Evolutionary conservation across 306 rosid species (phyloP), one percentile per base, ranked within the genome.

Genomic region (Cicer bijugum): DNA sequence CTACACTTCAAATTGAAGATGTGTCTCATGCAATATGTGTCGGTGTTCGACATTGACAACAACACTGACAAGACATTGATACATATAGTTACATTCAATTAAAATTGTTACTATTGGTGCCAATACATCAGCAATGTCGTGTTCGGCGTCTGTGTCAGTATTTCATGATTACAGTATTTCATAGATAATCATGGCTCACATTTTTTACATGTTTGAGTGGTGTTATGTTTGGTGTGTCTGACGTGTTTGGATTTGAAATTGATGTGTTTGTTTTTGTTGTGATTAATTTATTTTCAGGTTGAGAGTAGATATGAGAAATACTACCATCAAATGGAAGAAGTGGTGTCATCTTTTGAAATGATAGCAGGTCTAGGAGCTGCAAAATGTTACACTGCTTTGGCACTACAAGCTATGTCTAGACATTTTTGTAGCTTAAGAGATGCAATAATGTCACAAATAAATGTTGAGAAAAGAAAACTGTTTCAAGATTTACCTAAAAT

Each of bases 401-500:
- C 96, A 75, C 97, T 89, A 12, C 87, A 89, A 20, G 97, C 97
- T 74, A 91, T 91, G 96, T 87, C 96, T 16, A 84, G 89, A 82
- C 97, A 91, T 81, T 91, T 91, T 68, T 84, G 88, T 75, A 86
- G 86, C 86, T 83, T 91, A 38, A 91, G 88, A 67, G 90, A 85
- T 77, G 88, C 88, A 46, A 85, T 89, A 83, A 20, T 85, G 61
- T 75, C 84, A 12, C 91, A 85, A 17, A 89, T 91, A 71, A 83
- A 86, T 58, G 50, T 63, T 15, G 92, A 85, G 76, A 86, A 82
- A 73, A 82, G 86, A 51, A 89, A 85, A 76, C 75, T 87, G n/a
- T 58, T 78, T 44, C 91, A 84, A 44, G 93, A 85, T 79, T 75
- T 88, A 45, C 91, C 91, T 5, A 88, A 85, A 78, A 82, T 91